phyloP scores from a whole-genome alignment of 768 basidiomycete genomes.

The Tulasnella sp. region DNA sequence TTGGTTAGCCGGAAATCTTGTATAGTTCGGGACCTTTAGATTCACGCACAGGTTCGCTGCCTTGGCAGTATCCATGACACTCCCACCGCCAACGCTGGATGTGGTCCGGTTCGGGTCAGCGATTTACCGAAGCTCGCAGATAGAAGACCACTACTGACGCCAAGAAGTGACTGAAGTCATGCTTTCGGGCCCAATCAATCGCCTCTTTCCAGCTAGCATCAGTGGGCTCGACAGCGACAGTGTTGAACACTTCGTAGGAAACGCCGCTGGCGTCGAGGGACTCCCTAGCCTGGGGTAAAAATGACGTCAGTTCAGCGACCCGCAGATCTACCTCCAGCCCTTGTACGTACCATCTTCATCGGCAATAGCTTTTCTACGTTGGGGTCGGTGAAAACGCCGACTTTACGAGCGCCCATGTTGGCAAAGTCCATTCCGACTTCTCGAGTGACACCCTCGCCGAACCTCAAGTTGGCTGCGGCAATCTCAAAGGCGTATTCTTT shows the following conservation, averaged over 20 bases:
- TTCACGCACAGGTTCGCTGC: slow-evolving; percentile 74
- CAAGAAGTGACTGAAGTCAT: slow-evolving; percentile 88
- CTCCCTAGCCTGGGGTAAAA: slow-evolving; percentile 50
- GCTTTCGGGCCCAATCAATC: slow-evolving; percentile 75
- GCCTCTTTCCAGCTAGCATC: slow-evolving; percentile 84
- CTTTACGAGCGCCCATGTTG: slow-evolving; percentile 87
- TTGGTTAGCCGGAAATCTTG: neutral
- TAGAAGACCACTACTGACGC: slow-evolving; percentile 46
- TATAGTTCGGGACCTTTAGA: neutral
- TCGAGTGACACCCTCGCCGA: slow-evolving; percentile 81
- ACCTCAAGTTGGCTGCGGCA: slow-evolving; percentile 70
- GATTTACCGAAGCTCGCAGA: neutral
- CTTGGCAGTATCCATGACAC: slow-evolving; percentile 93
- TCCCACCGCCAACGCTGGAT: slow-evolving; percentile 81
- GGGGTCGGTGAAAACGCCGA: slow-evolving; percentile 89
- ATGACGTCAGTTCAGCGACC: slow-evolving; percentile 8
- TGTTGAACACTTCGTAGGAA: slow-evolving; percentile 72
- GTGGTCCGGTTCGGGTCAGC: neutral
- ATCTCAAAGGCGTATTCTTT: slow-evolving; percentile 87
- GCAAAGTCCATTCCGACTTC: slow-evolving; percentile 92
- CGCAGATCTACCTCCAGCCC: neutral
- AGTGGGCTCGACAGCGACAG: slow-evolving; percentile 83
- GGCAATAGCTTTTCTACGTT: slow-evolving; percentile 73
- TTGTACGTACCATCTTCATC: slow-evolving; percentile 61
- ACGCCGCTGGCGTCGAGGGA: slow-evolving; percentile 70